Conservation (phyloP, 2,329 filamentous ascomycete species). For the Rhynchosporium secalis region DNA sequence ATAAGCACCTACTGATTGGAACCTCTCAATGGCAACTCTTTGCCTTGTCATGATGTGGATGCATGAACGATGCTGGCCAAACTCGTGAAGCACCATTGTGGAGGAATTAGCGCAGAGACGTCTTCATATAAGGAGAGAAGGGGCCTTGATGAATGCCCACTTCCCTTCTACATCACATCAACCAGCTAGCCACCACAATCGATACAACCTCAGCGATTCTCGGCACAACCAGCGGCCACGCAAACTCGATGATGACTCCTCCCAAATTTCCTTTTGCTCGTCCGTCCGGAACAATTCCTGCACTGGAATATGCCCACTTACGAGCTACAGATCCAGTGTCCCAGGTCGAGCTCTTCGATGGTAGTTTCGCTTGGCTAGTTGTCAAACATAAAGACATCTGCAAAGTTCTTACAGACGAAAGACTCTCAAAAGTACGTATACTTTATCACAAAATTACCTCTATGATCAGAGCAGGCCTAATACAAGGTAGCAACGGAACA, state of each 20-base stretch:
- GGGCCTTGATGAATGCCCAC: neutral
- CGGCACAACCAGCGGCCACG: too few relatives aligned
- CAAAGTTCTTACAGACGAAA: constrained; percentile 45
- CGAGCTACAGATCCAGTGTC: constrained; percentile 48
- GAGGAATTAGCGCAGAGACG: neutral
- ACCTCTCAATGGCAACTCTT: neutral
- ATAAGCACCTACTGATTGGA: neutral
- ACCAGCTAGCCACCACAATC: neutral
- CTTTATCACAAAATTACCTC: neutral
- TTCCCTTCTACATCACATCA: neutral
- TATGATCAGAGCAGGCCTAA: neutral
- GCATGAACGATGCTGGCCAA: neutral
- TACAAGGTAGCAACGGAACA: constrained; percentile 41
- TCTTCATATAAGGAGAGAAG: neutral
- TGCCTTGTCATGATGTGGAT: constrained; percentile 4
- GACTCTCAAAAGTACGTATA: constrained; percentile 45
- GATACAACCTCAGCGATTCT: neutral
- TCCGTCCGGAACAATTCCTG: constrained; percentile 44
- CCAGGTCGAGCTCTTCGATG: constrained; percentile 48
- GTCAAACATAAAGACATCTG: constrained; percentile 51
- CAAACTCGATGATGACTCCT: constrained; percentile 1
- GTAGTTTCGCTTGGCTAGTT: constrained; percentile 49
- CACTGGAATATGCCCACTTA: constrained; percentile 47
- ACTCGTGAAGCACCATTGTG: constrained; percentile 2
- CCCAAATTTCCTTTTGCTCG: constrained; percentile 45